Percentiles rank a stretch among this genome's conserved stretches.
Evolutionary conservation across 805 yeast genomes (phyloP).

Genomic region (Lipomyces sp.): DNA sequence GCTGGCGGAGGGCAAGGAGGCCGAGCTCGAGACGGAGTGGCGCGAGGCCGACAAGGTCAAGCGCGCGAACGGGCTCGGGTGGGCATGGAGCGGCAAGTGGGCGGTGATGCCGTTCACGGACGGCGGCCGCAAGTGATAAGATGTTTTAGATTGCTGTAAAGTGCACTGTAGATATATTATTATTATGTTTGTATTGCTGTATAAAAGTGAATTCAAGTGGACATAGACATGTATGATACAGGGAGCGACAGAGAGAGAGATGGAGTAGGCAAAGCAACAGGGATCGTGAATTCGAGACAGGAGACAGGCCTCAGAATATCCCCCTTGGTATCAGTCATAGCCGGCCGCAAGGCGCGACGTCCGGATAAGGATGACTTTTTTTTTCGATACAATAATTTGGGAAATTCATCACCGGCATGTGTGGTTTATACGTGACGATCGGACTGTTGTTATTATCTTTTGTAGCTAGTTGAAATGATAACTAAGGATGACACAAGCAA

Average conservation of each 20-base stretch:
- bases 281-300: neutral
- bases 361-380: conserved; percentile 27
- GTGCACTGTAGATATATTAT: too few species aligned
- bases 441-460: too few species aligned
- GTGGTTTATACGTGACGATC: too few species aligned
- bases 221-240: too few species aligned
- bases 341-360: conserved; percentile 1
- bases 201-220: too few species aligned
- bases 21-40: conserved; percentile 61
- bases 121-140: too few species aligned
- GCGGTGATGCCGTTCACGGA: conserved; percentile 72
- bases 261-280: neutral
- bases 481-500: too few species aligned
- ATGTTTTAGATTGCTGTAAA: too few species aligned
- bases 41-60: conserved; percentile 50
- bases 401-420: conserved; percentile 17
- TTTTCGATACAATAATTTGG: conserved; percentile 13
- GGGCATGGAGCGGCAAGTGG: conserved; percentile 91
- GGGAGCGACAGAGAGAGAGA: too few species aligned
- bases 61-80: conserved; percentile 36
- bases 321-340: conserved; percentile 15
- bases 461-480: too few species aligned
- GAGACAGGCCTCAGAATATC: conserved; percentile 13
- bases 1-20: conserved; percentile 67
- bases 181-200: too few species aligned